A percentile compares a stretch with the other conserved stretches of the same genome.
Evolutionary conservation across 306 rosid species (phyloP).

Genomic region (Datisca glomerata): DNA sequence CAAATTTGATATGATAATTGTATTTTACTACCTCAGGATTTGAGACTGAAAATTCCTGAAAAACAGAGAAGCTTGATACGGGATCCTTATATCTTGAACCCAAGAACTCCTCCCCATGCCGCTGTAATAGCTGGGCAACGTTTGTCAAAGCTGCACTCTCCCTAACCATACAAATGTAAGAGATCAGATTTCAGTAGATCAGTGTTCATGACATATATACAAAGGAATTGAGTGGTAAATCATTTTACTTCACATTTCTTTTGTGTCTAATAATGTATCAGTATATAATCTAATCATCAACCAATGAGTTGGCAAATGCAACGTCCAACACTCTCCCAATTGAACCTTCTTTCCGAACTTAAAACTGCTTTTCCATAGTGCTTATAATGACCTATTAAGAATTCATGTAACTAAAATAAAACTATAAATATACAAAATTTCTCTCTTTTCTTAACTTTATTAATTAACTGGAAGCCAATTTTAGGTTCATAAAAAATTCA

Average conservation of each 20-base stretch:
- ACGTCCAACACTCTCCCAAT: too few species aligned
- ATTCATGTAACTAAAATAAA: too few species aligned
- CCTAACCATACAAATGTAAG: constrained; percentile 31
- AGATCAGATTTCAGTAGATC: constrained; percentile 3
- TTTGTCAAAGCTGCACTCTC: constrained; percentile 45
- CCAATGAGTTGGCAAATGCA: background rate
- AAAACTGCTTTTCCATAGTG: too few species aligned
- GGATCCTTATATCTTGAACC: constrained; percentile 79
- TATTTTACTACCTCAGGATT: constrained; percentile 68
- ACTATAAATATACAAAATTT: too few species aligned
- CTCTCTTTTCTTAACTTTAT: too few species aligned
- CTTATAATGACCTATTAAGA: too few species aligned
- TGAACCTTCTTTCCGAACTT: too few species aligned
- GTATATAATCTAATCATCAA: background rate
- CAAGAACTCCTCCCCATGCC: constrained; percentile 56
- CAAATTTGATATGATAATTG: constrained; percentile 3
- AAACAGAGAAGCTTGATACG: constrained; percentile 56
- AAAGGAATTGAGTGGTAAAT: too few species aligned
- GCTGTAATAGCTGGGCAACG: constrained; percentile 56
- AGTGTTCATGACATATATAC: constrained; percentile 2
- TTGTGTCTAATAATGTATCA: background rate
- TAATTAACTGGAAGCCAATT: background rate
- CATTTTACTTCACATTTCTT: too few species aligned
- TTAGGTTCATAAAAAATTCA: background rate
- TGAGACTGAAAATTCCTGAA: constrained; percentile 72